Percentiles rank a stretch among this genome's conserved stretches.
Evolutionary conservation across 371 early-diverging fungal genomes (phyloP).

Genomic region (Pancytospora philotis): DNA sequence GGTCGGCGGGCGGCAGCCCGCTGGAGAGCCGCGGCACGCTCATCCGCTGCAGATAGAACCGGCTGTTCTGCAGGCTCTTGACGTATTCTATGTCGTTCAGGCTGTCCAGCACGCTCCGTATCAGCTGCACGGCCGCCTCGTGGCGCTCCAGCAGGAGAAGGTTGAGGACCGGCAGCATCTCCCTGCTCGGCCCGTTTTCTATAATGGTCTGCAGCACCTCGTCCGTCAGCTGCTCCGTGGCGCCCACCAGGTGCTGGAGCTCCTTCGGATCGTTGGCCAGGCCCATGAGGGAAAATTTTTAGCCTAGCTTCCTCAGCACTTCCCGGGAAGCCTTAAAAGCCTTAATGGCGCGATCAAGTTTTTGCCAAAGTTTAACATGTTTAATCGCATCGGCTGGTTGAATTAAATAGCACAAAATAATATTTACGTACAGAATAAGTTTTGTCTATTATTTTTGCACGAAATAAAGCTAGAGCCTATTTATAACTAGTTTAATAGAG

Average conservation of each 20-base stretch:
- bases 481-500: too few species aligned
- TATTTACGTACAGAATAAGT: too few species aligned
- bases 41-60: conserved; percentile 20
- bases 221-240: background rate
- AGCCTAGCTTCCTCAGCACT: too few species aligned
- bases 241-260: conserved; percentile 11
- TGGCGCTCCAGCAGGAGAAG: conserved; percentile 11
- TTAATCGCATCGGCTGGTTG: too few species aligned
- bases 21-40: conserved; percentile 3
- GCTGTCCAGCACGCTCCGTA: conserved; percentile 1
- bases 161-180: conserved; percentile 4
- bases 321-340: too few species aligned
- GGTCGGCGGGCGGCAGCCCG: background rate
- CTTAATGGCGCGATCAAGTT: too few species aligned
- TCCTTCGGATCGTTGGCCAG: background rate
- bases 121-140: conserved; percentile 6
- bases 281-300: conserved; percentile 8
- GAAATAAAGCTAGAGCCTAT: too few species aligned
- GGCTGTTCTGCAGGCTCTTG: conserved; percentile 14
- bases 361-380: too few species aligned
- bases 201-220: background rate
- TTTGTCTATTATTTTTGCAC: too few species aligned
- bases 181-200: background rate
- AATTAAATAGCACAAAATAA: too few species aligned
- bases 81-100: conserved; percentile 11